A percentile compares a stretch with the other conserved stretches of the same genome.
phyloP scores from a whole-genome alignment of 306 rosid genomes.

The Heteromeles arbutifolia region DNA sequence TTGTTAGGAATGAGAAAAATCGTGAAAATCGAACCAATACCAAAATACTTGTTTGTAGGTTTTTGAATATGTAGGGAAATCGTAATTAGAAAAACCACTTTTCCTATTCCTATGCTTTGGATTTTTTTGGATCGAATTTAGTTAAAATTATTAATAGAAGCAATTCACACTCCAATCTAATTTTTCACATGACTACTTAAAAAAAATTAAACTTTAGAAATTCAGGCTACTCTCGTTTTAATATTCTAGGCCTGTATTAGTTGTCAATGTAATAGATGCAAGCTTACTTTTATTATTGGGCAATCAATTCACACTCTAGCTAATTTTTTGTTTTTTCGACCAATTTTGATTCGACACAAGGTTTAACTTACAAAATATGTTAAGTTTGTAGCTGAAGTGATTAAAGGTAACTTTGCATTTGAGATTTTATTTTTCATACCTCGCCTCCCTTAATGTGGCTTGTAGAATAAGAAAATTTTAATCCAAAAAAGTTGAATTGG shows the following conservation, averaged over 20 bases:
- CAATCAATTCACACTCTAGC: background rate
- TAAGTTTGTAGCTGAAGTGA: too few species aligned
- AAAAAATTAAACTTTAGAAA: too few species aligned
- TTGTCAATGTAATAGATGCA: background rate
- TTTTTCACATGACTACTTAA: too few species aligned
- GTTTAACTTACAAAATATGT: too few species aligned
- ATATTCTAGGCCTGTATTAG: background rate
- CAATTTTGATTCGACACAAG: too few species aligned
- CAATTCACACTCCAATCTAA: background rate
- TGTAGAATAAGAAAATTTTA: background rate
- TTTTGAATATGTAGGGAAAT: background rate
- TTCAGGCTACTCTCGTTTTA: too few species aligned
- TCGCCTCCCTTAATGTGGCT: background rate
- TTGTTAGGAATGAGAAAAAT: too few species aligned
- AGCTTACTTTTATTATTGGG: background rate
- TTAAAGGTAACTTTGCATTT: too few species aligned
- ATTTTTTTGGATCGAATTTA: background rate
- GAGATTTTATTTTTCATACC: too few species aligned
- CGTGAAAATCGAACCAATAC: background rate
- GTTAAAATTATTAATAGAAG: background rate
- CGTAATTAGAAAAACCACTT: background rate
- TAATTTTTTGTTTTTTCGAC: too few species aligned
- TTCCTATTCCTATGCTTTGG: background rate
- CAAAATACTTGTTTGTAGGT: background rate
- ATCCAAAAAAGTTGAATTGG: too few species aligned